Conservation (phyloP, 2,329 filamentous ascomycete species). For the Fusarium pseudocircinatum region DNA sequence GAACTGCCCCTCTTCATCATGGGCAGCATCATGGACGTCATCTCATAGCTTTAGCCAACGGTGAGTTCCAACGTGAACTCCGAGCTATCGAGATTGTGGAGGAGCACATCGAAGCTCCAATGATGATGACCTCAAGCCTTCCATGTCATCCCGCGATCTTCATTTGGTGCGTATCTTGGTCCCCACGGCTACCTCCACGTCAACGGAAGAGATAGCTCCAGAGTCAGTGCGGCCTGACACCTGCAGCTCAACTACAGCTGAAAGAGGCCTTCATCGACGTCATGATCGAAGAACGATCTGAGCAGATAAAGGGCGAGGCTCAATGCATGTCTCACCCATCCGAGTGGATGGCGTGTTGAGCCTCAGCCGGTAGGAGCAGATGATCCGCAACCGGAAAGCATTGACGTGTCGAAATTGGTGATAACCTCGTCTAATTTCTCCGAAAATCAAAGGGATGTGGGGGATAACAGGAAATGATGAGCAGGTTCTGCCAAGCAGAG, state of each 20-base stretch:
- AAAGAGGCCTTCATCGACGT: slow-evolving; percentile 13
- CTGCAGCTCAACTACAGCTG: slow-evolving; percentile 16
- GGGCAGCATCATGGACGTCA: slow-evolving; percentile 29
- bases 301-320: background rate
- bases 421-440: slow-evolving; percentile 12
- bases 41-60: slow-evolving; percentile 6
- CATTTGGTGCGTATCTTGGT: slow-evolving; percentile 17
- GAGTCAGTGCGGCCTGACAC: background rate
- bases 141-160: slow-evolving; percentile 36
- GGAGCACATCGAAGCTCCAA: background rate
- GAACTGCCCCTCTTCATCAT: slow-evolving; percentile 14
- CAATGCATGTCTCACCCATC: slow-evolving; percentile 14
- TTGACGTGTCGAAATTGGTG: background rate
- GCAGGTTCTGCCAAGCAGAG: background rate
- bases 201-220: background rate
- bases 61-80: background rate
- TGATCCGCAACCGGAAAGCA: slow-evolving; percentile 15
- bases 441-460: background rate
- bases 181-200: slow-evolving; percentile 7
- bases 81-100: background rate
- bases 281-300: background rate
- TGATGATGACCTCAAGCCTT: slow-evolving; percentile 26
- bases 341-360: slow-evolving; percentile 11
- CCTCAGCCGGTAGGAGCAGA: background rate
- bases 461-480: slow-evolving; percentile 18